These are phyloP conservation scores for Coprinellus aureogranulatus DNA, from an alignment of 768 basidiomycete species.

Conservation along the genomic window DNA sequence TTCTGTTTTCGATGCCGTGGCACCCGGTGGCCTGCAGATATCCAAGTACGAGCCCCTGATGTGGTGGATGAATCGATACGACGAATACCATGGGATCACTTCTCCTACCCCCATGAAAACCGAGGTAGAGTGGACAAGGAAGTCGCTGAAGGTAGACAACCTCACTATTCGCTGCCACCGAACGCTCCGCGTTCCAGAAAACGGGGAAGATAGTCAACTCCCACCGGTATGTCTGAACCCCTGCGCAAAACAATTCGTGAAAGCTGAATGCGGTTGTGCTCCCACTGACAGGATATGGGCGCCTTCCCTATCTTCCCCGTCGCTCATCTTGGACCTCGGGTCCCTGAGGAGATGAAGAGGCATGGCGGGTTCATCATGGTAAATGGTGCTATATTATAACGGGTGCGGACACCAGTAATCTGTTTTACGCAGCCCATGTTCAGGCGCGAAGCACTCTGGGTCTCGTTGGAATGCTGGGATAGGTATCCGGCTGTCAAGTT, in stretches of 20 bases:
- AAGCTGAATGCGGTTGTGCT: background rate
- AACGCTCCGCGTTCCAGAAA: constrained; percentile 17
- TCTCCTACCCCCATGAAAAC: constrained; percentile 10
- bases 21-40: constrained; percentile 11
- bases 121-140: constrained; percentile 2
- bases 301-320: constrained; percentile 11
- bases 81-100: constrained; percentile 12
- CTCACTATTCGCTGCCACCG: constrained; percentile 12
- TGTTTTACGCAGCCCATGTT: constrained; percentile 14
- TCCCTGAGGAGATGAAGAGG: constrained; percentile 9
- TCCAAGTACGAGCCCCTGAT: constrained; percentile 8
- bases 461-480: constrained; percentile 3
- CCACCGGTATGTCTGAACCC: constrained; percentile 3
- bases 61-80: constrained; percentile 15
- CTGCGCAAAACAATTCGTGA: too few relatives aligned
- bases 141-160: background rate
- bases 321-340: constrained; percentile 1
- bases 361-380: constrained; percentile 15
- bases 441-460: constrained; percentile 15
- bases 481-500: constrained; percentile 12
- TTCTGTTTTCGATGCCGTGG: constrained; percentile 11
- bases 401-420: background rate
- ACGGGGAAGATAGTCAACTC: background rate
- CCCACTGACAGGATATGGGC: constrained; percentile 8
- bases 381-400: background rate